phyloP scores from a whole-genome alignment of 345 rosid genomes.

The Salix udensis region DNA sequence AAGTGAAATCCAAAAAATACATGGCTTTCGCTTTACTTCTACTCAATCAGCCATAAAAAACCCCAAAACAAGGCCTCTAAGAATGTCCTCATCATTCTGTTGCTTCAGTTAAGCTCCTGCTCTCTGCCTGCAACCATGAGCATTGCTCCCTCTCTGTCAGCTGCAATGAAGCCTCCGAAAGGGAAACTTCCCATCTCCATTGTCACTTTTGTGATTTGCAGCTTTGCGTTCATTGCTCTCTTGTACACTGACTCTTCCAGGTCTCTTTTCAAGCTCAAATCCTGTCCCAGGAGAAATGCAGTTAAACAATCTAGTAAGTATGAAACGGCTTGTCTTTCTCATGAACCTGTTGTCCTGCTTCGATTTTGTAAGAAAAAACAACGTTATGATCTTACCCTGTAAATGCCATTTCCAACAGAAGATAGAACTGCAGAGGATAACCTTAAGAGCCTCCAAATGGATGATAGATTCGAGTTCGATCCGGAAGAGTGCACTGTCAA shows the following conservation, averaged over 20 bases:
- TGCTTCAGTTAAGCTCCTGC: background rate
- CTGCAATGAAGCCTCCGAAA: slow-evolving; percentile 36
- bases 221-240: slow-evolving; percentile 56
- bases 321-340: background rate
- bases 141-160: slow-evolving; percentile 26
- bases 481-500: slow-evolving; percentile 77
- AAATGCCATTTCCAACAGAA: slow-evolving; percentile 25
- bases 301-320: slow-evolving; percentile 52
- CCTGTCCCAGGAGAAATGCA: slow-evolving; percentile 48
- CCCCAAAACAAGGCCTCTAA: background rate
- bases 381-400: background rate
- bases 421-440: slow-evolving; percentile 28
- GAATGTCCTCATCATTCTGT: slow-evolving; percentile 31
- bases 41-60: slow-evolving; percentile 46
- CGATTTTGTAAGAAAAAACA: background rate
- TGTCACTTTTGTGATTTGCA: slow-evolving; percentile 37
- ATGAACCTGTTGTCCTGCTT: background rate
- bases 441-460: slow-evolving; percentile 37
- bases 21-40: slow-evolving; percentile 67
- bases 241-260: slow-evolving; percentile 56
- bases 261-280: slow-evolving; percentile 39
- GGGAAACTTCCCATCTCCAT: slow-evolving; percentile 63
- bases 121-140: slow-evolving; percentile 32
- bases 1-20: slow-evolving; percentile 10
- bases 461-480: slow-evolving; percentile 83